A percentile compares a stretch with the other conserved stretches of the same genome.
Conservation (phyloP, 1,139 yeast genomes). For the Candida mesenterica region DNA sequence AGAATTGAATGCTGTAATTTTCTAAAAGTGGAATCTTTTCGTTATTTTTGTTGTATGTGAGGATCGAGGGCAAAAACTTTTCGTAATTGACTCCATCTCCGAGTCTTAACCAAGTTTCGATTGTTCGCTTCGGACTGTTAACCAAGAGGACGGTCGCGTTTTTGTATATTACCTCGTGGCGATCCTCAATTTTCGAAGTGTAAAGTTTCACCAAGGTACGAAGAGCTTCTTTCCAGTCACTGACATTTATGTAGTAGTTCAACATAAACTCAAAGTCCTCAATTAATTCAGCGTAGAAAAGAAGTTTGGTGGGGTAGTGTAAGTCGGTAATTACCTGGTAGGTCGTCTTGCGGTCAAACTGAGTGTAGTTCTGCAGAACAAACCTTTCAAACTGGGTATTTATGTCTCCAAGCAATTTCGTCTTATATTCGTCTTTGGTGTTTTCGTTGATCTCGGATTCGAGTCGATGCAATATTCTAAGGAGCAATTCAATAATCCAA, state of each 20-base stretch:
- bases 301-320: slow-evolving; percentile 60
- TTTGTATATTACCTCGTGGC: slow-evolving; percentile 51
- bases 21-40: slow-evolving; percentile 26
- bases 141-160: slow-evolving; percentile 67
- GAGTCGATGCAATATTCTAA: slow-evolving; percentile 25
- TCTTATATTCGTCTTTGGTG: neutral
- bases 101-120: slow-evolving; percentile 75
- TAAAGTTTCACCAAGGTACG: slow-evolving; percentile 52
- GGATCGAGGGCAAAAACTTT: slow-evolving; percentile 70
- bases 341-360: slow-evolving; percentile 61
- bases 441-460: slow-evolving; percentile 16
- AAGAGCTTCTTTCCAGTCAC: slow-evolving; percentile 74
- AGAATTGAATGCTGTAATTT: slow-evolving; percentile 66
- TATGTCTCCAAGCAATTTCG: slow-evolving; percentile 13
- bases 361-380: slow-evolving; percentile 45
- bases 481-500: slow-evolving; percentile 73
- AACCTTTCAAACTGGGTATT: slow-evolving; percentile 49
- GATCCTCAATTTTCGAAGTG: slow-evolving; percentile 30
- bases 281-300: slow-evolving; percentile 66
- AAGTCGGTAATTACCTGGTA: slow-evolving; percentile 71
- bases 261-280: slow-evolving; percentile 70
- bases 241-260: slow-evolving; percentile 62
- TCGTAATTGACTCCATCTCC: slow-evolving; percentile 45
- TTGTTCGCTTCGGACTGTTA: slow-evolving; percentile 67
- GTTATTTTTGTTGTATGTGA: slow-evolving; percentile 59